Percentiles rank a stretch among this genome's conserved stretches.
phyloP scores from a whole-genome alignment of 2,329 filamentous ascomycete species.

The Elsinoe fawcettii region DNA sequence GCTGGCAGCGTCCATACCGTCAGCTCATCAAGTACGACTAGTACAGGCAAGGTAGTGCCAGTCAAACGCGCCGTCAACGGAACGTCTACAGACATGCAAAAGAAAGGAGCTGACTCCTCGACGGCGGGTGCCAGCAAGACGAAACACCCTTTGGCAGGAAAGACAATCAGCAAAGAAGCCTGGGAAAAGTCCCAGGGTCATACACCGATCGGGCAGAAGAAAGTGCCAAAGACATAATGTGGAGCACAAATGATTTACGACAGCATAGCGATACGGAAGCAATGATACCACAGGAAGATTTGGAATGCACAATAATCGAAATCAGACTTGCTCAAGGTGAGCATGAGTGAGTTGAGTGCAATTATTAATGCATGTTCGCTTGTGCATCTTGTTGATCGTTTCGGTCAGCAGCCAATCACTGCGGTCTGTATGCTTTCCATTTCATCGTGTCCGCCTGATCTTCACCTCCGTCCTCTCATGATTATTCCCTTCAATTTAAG shows the following conservation, averaged over 20 bases:
- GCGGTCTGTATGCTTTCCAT: too few species aligned
- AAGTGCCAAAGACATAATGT: not conserved
- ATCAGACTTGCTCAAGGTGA: not conserved
- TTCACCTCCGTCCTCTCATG: too few species aligned
- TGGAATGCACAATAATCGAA: not conserved
- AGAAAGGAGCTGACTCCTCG: not conserved
- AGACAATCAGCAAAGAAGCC: slow-evolving; percentile 11
- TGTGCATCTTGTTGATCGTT: too few species aligned
- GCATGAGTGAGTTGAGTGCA: too few species aligned
- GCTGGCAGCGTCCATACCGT: not conserved
- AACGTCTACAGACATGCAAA: not conserved
- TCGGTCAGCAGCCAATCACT: too few species aligned
- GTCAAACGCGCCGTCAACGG: not conserved
- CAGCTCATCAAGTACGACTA: slow-evolving; percentile 1
- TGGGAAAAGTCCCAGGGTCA: slow-evolving; percentile 15
- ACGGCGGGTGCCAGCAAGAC: not conserved
- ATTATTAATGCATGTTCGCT: too few species aligned
- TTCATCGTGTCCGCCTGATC: too few species aligned
- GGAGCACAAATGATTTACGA: not conserved
- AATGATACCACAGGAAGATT: not conserved
- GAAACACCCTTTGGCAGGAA: slow-evolving; percentile 13
- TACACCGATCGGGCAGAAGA: slow-evolving; percentile 12
- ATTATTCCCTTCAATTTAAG: too few species aligned
- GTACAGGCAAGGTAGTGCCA: not conserved
- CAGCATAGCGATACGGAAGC: slow-evolving; percentile 11